Evolutionary conservation across 2,329 filamentous ascomycete genomes (phyloP).

Genomic region (Talaromyces atroroseus): DNA sequence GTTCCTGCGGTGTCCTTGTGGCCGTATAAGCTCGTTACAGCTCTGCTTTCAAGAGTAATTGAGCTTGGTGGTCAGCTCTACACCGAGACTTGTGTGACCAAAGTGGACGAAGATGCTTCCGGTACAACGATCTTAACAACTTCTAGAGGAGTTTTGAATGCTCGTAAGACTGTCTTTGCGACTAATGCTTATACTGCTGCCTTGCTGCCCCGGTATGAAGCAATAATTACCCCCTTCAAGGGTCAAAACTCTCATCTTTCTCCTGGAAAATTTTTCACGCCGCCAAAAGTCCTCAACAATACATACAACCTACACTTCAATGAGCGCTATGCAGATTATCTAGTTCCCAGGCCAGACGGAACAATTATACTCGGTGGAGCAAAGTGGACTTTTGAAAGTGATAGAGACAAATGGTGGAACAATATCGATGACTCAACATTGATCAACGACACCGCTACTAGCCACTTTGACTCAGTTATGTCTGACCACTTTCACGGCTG

Average conservation of each 20-base stretch:
- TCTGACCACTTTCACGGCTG: background rate
- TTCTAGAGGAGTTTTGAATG: slow-evolving; percentile 57
- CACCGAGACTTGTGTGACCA: slow-evolving; percentile 45
- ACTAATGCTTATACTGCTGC: slow-evolving; percentile 81
- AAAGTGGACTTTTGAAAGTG: background rate
- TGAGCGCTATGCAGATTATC: slow-evolving; percentile 58
- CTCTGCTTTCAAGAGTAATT: slow-evolving; percentile 60
- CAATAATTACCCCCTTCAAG: slow-evolving; percentile 69
- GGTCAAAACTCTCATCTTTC: slow-evolving; percentile 45
- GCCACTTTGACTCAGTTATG: background rate
- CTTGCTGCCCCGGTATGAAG: slow-evolving; percentile 62
- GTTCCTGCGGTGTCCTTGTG: slow-evolving; percentile 31
- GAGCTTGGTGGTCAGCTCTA: slow-evolving; percentile 48
- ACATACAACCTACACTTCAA: slow-evolving; percentile 60
- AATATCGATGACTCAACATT: background rate
- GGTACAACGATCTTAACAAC: slow-evolving; percentile 60
- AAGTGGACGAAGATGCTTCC: slow-evolving; percentile 20
- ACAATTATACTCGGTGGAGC: background rate
- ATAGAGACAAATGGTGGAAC: background rate
- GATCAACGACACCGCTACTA: background rate
- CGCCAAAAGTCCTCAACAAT: slow-evolving; percentile 27
- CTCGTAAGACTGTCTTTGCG: slow-evolving; percentile 66
- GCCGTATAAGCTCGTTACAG: slow-evolving; percentile 77
- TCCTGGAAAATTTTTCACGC: slow-evolving; percentile 18
- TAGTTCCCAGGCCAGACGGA: slow-evolving; percentile 47